phyloP scores from a whole-genome alignment of 805 yeast species.

The Teunomyces barrocoloradensis region DNA sequence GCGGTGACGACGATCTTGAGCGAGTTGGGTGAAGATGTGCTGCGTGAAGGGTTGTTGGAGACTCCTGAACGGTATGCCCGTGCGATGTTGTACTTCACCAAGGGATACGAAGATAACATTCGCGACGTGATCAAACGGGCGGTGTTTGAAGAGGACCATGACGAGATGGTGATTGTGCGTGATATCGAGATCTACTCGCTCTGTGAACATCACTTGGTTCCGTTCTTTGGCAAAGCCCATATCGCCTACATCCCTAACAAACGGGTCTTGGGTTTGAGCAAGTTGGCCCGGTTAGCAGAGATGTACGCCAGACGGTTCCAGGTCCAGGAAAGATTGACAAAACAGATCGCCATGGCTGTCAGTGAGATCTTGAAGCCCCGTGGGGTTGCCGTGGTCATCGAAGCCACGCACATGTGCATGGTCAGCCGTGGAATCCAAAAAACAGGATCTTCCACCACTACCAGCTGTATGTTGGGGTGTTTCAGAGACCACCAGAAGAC shows the following conservation, averaged over 20 bases:
- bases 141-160: conserved; percentile 96
- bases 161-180: conserved; percentile 97
- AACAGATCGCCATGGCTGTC: conserved; percentile 95
- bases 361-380: conserved; percentile 88
- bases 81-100: conserved; percentile 93
- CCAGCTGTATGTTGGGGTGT: conserved; percentile 97
- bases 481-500: conserved; percentile 93
- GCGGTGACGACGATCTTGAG: conserved; percentile 76
- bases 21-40: conserved; percentile 89
- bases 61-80: conserved; percentile 96
- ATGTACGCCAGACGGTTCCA: conserved; percentile 95
- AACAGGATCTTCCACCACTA: conserved; percentile 88
- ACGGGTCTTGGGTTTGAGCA: conserved; percentile 86
- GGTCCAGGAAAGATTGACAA: conserved; percentile 96
- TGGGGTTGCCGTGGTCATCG: conserved; percentile 98
- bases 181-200: conserved; percentile 90
- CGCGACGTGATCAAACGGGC: conserved; percentile 91
- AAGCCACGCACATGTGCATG: conserved; percentile 99
- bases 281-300: conserved; percentile 93
- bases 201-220: conserved; percentile 98
- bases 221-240: conserved; percentile 95
- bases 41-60: conserved; percentile 84
- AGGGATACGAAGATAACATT: conserved; percentile 94
- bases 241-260: conserved; percentile 97
- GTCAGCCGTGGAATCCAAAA: conserved; percentile 97